Evolutionary conservation across 1,284 basidiomycete species (phyloP), one percentile per base, ranked within the genome.

Genomic region (Sporisorium sorghi): DNA sequence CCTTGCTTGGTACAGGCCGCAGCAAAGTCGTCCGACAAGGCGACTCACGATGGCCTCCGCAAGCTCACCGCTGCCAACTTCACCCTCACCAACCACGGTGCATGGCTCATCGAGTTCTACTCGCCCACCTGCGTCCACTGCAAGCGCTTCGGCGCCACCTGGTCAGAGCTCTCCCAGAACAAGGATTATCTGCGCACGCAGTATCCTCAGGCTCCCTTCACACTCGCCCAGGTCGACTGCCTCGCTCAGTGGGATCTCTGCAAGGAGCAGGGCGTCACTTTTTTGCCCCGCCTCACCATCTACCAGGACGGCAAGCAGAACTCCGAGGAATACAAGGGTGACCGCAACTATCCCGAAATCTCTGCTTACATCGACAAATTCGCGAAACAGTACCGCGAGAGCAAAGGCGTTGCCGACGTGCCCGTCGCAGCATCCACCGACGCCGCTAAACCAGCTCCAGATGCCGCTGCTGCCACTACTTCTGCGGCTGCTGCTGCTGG

Each of bases 101-200:
- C 80, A 6, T 83, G 82, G 82, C 63, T 83, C 28, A 75, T 83
- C 54, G 82, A 83, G 67, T 83, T 80, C 64, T 83, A 69, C 62
- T 73, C 72, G 89, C 93, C 93, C 0, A 91, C 89, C 74, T 94
- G 93, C 81, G 82, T 84, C n/a, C 92, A 94, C 81, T 94, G 93
- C 85, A 88, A 87, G 42, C 77, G 85, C 0, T 93, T 94, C 75
- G 89, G 90, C 10, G 93, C 94, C 0, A 93, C 90, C 33, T 99
- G 95, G 94, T 87, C 89, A 37, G 86, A 90, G 51, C 87, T 97
- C 4, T 86, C 86, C 1, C 82, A 85, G 47, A 88, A 91, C 37
- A 89, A 89, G 59, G 87, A 89, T 64, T 83, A 85, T 44, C 86
- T 88, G 40, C 84, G 88, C 77, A 87, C 90, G 10, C 69, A 76